phyloP scores from a whole-genome alignment of 495 filamentous ascomycete species.

The Penicillium antarcticum region DNA sequence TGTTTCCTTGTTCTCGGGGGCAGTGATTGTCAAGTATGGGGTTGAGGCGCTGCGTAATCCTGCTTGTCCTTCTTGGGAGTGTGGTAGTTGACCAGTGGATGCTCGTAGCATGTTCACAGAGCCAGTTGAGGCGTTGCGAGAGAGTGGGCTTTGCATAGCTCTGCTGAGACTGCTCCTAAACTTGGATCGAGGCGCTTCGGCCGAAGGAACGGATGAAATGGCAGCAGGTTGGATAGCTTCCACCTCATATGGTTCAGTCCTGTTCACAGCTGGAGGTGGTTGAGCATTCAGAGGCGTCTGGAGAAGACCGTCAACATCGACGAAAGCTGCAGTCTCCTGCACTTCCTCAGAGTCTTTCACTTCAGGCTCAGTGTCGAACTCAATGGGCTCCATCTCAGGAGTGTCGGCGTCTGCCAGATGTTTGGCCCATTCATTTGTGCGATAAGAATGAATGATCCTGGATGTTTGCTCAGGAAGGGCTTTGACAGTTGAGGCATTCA shows the following conservation, averaged over 20 bases:
- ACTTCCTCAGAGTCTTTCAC: conserved; percentile 16
- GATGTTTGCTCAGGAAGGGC: conserved; percentile 49
- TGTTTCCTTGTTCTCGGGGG: conserved; percentile 14
- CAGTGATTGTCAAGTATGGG: conserved; percentile 37
- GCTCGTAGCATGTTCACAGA: conserved; percentile 11
- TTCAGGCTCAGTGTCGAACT: conserved; percentile 34
- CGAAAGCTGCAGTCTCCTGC: conserved; percentile 54
- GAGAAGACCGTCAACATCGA: conserved; percentile 64
- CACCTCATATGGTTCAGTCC: conserved; percentile 12
- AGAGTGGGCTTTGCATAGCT: conserved; percentile 7
- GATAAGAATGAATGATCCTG: conserved; percentile 72
- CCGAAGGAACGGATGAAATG: not conserved
- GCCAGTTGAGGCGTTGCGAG: conserved; percentile 15
- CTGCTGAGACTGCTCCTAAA: conserved; percentile 3
- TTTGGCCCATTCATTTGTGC: conserved; percentile 97
- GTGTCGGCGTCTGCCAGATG: conserved; percentile 75
- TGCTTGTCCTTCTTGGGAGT: not conserved
- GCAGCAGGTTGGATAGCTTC: conserved; percentile 14
- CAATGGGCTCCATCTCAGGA: conserved; percentile 65
- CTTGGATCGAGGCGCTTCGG: conserved; percentile 9
- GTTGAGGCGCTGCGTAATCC: conserved; percentile 39
- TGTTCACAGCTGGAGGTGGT: conserved; percentile 34
- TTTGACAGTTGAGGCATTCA: conserved; percentile 36
- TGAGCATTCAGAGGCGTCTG: conserved; percentile 59
- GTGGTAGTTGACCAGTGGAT: conserved; percentile 1